Base-by-base conservation (phyloP, 352 stramenopile genomes). In the Pythium apleroticum region DNA sequence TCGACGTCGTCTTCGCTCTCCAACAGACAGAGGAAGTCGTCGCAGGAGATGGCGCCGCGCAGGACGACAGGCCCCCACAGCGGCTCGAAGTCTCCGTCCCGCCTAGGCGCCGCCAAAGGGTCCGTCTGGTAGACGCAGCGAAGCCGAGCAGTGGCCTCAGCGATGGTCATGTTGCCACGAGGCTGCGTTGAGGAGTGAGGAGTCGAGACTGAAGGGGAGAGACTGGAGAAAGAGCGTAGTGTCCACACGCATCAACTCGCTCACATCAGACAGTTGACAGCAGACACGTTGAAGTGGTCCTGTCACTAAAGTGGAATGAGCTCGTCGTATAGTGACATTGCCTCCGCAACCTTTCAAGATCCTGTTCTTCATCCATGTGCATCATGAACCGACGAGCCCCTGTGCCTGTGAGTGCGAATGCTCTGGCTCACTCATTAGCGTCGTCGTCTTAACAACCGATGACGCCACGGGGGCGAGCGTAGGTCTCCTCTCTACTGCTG, bases 401-500 rank as follows among this genome's bases (percentile, higher is more conserved):
- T 30, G 25, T 22, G 20, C 25, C 46, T 53, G 46, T 53, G n/a
- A n/a, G n/a, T n/a, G n/a, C n/a, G n/a, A n/a, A n/a, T n/a, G n/a
- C n/a, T n/a, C n/a, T n/a, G n/a, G n/a, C n/a, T n/a, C n/a, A n/a
- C n/a, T n/a, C n/a, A n/a, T n/a, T n/a, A n/a, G n/a, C n/a, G n/a
- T n/a, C n/a, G n/a, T n/a, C n/a, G n/a, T n/a, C n/a, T n/a, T 39
- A 39, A 6, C 15, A 2, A 39, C 33, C 15, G 33, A 17, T 39
- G 33, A n/a, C 33, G 39, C 8, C 14, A 43, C 17, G 3, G 17
- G n/a, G 1, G 0, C 8, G 8, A 37, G 4, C 5, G 4, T 27
- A 89, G 75, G 58, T 89, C 31, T 73, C 74, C 1, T 84, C 77
- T 8, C 62, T 93, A 46, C 64, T 77, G 12, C 66, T 91, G 63